These are phyloP conservation scores for Botrytis sinoallii DNA, from an alignment of 2,329 filamentous ascomycete species.

Conservation along the genomic window DNA sequence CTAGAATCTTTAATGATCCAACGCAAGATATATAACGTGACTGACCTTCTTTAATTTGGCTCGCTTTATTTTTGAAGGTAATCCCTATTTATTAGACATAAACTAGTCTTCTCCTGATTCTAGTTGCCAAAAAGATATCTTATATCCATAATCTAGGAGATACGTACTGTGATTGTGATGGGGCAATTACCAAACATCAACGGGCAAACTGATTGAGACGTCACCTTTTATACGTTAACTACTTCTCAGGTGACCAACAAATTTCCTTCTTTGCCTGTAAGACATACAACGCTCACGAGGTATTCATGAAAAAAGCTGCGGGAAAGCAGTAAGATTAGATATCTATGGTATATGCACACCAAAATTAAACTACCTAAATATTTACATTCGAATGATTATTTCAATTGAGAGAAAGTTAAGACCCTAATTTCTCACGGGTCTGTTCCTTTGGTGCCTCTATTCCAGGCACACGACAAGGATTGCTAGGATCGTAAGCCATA, in stretches of 20 bases:
- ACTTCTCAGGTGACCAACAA: too few relatives aligned
- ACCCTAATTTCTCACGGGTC: background rate
- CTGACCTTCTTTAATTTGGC: background rate
- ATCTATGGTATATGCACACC: background rate
- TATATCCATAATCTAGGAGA: accelerated
- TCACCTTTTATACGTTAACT: background rate
- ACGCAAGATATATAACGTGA: background rate
- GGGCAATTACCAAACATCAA: background rate
- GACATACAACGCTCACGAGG: background rate
- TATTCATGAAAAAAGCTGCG: background rate
- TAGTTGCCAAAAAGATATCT: accelerated
- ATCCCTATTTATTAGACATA: accelerated
- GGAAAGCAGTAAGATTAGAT: background rate
- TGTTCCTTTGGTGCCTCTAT: background rate
- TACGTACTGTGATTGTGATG: background rate
- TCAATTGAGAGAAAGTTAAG: background rate
- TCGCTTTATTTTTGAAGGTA: too few relatives aligned
- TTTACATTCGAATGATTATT: background rate
- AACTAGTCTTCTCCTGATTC: accelerated
- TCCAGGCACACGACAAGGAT: constrained; percentile 4
- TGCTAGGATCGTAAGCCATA: constrained; percentile 2
- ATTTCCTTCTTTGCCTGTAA: accelerated
- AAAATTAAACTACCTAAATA: background rate
- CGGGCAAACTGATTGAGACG: accelerated
- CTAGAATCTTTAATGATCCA: background rate